Conservation (phyloP, 768 basidiomycete species). For the Cyclocybe cylindracea region DNA sequence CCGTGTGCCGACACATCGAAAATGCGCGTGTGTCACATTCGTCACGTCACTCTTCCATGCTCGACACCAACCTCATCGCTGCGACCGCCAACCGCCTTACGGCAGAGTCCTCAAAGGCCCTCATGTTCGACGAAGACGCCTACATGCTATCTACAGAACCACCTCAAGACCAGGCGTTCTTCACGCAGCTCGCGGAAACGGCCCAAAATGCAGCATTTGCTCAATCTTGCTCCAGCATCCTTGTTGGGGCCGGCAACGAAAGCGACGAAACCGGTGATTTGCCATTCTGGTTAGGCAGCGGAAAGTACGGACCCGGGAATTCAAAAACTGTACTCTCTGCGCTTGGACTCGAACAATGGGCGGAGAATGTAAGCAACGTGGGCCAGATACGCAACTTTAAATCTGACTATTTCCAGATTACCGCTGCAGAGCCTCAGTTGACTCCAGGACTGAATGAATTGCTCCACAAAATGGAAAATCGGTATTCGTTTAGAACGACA, state of each 20-base stretch:
- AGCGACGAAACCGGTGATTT: constrained; percentile 58
- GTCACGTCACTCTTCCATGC: constrained; percentile 4
- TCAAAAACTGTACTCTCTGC: constrained; percentile 22
- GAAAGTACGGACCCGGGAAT: constrained; percentile 26
- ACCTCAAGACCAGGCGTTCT: constrained; percentile 10
- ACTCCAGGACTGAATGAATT: not conserved
- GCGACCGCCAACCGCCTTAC: constrained; percentile 11
- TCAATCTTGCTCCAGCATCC: constrained; percentile 49
- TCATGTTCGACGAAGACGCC: not conserved
- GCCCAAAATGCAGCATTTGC: constrained; percentile 41
- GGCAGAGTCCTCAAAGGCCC: not conserved
- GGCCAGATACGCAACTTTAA: not conserved
- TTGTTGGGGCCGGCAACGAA: constrained; percentile 55
- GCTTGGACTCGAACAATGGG: constrained; percentile 9
- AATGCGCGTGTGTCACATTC: constrained; percentile 5
- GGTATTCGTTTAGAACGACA: constrained; percentile 11
- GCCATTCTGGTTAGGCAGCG: constrained; percentile 51
- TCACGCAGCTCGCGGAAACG: constrained; percentile 35
- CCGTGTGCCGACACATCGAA: not conserved
- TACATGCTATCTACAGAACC: not conserved
- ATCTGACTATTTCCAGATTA: constrained; percentile 1
- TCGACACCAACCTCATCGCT: constrained; percentile 7
- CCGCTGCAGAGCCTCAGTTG: not conserved
- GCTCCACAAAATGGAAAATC: constrained; percentile 1
- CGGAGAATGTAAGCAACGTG: constrained; percentile 1